phyloP scores from a whole-genome alignment of 1,139 yeast genomes.

The Petasospora fabianii region DNA sequence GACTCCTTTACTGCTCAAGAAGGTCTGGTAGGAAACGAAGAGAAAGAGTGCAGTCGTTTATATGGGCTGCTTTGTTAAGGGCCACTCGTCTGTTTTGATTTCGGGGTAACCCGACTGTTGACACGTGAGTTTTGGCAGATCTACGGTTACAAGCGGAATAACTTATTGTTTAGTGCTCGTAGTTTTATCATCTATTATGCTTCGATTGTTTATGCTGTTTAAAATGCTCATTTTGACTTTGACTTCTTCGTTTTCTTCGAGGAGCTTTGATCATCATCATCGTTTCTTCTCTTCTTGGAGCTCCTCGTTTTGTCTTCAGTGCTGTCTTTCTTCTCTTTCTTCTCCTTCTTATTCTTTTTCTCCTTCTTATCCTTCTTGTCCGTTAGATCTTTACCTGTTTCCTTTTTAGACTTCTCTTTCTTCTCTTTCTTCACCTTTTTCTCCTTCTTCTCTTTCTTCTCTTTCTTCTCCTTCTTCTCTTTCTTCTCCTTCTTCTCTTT shows the following conservation, averaged over 20 bases:
- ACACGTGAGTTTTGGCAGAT: constrained; percentile 5
- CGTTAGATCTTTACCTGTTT: constrained; percentile 24
- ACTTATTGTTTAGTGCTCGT: background rate
- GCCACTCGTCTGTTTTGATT: constrained; percentile 7
- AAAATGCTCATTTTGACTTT: background rate
- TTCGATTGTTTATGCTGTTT: background rate
- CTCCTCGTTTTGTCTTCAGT: constrained; percentile 36
- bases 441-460: constrained; percentile 33
- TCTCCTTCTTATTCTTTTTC: constrained; percentile 41
- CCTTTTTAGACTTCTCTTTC: constrained; percentile 27
- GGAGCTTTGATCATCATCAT: constrained; percentile 16
- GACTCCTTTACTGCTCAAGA: too few species aligned
- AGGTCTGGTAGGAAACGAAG: too few species aligned
- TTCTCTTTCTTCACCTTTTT: constrained; percentile 31
- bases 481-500: constrained; percentile 40
- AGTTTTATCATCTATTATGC: background rate
- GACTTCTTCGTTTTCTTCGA: constrained; percentile 18
- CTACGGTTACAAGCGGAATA: background rate
- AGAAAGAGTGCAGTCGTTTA: too few species aligned
- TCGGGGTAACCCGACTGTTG: constrained; percentile 1
- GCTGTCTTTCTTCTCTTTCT: constrained; percentile 34
- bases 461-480: constrained; percentile 40
- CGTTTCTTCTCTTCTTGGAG: constrained; percentile 21
- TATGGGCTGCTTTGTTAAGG: background rate
- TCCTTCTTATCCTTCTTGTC: constrained; percentile 37